Percentiles rank a stretch among this genome's conserved stretches.
Evolutionary conservation across 768 basidiomycete genomes (phyloP).

Genomic region (Rhizopogon vinicolor): DNA sequence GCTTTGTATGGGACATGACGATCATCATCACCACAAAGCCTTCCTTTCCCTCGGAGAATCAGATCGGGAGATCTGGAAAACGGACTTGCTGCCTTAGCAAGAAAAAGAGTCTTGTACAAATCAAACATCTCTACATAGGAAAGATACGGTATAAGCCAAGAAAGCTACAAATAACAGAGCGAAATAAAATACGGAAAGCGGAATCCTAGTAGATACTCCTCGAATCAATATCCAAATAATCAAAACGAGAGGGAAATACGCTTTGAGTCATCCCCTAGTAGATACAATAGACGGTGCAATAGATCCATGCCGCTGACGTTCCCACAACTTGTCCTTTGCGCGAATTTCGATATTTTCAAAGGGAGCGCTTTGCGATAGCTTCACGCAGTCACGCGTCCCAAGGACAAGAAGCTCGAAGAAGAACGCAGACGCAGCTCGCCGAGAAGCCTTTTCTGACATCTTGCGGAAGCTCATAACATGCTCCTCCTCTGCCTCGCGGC

Average conservation of each 20-base stretch:
- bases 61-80: no score
- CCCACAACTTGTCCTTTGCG: constrained; percentile 84
- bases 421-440: constrained; percentile 90
- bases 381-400: constrained; percentile 87
- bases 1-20: no score
- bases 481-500: constrained; percentile 43
- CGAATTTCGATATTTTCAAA: constrained; percentile 86
- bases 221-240: not conserved
- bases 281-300: constrained; percentile 42
- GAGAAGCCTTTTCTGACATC: constrained; percentile 81
- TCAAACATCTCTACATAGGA: not conserved
- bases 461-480: constrained; percentile 73
- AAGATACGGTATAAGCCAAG: not conserved
- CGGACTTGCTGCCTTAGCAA: no score
- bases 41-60: no score
- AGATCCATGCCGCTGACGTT: constrained; percentile 49
- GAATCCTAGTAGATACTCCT: not conserved
- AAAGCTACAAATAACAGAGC: not conserved
- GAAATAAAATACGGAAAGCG: not conserved
- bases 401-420: constrained; percentile 98
- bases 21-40: no score
- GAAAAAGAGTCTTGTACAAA: not conserved
- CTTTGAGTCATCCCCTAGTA: constrained; percentile 35
- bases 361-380: constrained; percentile 65
- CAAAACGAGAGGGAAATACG: not conserved